Evolutionary conservation across 2,329 filamentous ascomycete genomes (phyloP).

Genomic region (Stagonosporopsis chrysanthemi): DNA sequence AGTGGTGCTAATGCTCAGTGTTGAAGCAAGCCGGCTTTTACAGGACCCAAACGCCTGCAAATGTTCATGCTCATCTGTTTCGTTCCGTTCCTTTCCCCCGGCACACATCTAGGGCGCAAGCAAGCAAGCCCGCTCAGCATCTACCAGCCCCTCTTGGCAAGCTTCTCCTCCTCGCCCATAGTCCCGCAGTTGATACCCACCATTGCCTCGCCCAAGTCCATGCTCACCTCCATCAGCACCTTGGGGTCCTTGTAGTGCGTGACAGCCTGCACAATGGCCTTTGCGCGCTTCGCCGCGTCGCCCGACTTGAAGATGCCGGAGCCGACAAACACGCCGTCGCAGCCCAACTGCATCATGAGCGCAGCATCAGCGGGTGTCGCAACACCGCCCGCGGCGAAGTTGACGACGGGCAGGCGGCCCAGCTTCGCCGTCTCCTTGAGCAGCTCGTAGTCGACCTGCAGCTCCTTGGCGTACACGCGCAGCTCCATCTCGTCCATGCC

Average conservation of each 20-base stretch:
- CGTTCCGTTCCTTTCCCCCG: neutral
- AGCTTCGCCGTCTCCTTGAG: constrained; percentile 87
- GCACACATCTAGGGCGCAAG: neutral
- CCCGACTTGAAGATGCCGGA: constrained; percentile 98
- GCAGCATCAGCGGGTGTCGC: constrained; percentile 98
- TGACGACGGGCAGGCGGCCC: constrained; percentile 90
- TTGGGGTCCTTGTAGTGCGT: constrained; percentile 88
- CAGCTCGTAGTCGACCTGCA: constrained; percentile 78
- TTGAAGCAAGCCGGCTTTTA: constrained; percentile 17
- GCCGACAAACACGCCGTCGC: constrained; percentile 97
- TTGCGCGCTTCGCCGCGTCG: constrained; percentile 86
- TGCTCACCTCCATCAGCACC: constrained; percentile 85
- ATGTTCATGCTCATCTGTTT: constrained; percentile 7
- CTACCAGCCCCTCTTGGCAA: constrained; percentile 87
- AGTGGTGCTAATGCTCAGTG: constrained; percentile 10
- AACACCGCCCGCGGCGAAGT: constrained; percentile 98
- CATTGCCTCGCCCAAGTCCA: constrained; percentile 95
- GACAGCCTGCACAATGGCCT: constrained; percentile 92
- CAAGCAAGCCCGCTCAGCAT: neutral
- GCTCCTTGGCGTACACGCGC: constrained; percentile 79
- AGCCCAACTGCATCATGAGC: constrained; percentile 98
- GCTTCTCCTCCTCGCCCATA: constrained; percentile 80
- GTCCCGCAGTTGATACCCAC: constrained; percentile 87
- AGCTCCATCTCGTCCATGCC: constrained; percentile 74
- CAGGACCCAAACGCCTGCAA: constrained; percentile 13